Evolutionary conservation across 164 flowering plant genomes (phyloP).

Genomic region (Kalanchoe fedtschenkoi): DNA sequence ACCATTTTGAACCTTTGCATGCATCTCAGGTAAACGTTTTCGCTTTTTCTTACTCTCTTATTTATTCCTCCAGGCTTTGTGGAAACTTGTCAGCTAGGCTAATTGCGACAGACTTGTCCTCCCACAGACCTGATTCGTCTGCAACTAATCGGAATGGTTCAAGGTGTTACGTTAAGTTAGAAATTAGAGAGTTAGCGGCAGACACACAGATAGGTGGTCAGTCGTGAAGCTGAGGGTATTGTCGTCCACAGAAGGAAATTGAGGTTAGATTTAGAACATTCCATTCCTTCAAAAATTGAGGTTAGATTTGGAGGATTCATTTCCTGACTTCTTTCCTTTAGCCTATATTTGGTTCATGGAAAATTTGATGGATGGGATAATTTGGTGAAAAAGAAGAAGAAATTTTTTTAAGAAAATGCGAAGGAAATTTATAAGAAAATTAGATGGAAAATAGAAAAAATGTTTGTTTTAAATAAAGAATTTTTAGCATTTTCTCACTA

Average conservation of each 20-base stretch:
- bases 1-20: conserved; percentile 37
- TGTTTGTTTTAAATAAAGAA: too few relatives aligned
- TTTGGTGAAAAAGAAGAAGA: too few relatives aligned
- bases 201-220: conserved; percentile 37
- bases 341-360: too few relatives aligned
- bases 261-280: too few relatives aligned
- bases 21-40: conserved; percentile 46
- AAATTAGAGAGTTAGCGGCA: conserved; percentile 53
- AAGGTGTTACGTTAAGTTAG: conserved; percentile 45
- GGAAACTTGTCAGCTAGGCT: conserved; percentile 43
- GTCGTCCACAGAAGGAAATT: conserved; percentile 36
- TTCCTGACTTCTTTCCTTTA: too few relatives aligned
- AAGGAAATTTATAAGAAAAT: too few relatives aligned
- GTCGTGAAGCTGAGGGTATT: conserved; percentile 23
- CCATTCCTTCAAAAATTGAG: too few relatives aligned
- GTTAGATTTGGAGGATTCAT: too few relatives aligned
- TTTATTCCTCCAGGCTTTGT: conserved; percentile 63
- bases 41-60: conserved; percentile 80
- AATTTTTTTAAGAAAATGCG: too few relatives aligned
- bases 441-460: too few relatives aligned
- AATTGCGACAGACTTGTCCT: conserved; percentile 66
- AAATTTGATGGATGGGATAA: too few relatives aligned
- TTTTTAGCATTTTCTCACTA: too few relatives aligned
- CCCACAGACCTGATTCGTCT: conserved; percentile 60
- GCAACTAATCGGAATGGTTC: conserved; percentile 56